These are phyloP conservation scores for Lactuca sativa DNA, from an alignment of 129 eudicot species.

Conservation along the genomic window DNA sequence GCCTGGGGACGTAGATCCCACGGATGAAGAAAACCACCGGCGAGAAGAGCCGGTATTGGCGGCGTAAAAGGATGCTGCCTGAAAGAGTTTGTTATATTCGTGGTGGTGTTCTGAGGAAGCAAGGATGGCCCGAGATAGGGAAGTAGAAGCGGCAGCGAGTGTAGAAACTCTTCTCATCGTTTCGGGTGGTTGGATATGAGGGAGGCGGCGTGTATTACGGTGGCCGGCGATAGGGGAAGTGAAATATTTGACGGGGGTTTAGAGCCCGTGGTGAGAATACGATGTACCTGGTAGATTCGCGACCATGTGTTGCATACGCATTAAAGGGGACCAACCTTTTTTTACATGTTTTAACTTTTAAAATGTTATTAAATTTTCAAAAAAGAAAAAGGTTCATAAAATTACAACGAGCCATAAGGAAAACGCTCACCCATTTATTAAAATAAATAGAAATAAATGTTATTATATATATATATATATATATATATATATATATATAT, in stretches of 20 bases:
- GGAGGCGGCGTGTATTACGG: background rate
- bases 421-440: no score
- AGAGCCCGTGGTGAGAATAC: slow-evolving; percentile 7
- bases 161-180: slow-evolving; percentile 49
- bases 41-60: slow-evolving; percentile 40
- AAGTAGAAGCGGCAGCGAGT: slow-evolving; percentile 40
- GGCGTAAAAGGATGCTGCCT: slow-evolving; percentile 40
- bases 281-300: slow-evolving; percentile 32
- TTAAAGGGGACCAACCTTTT: background rate
- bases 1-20: slow-evolving; percentile 18
- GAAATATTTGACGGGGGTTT: slow-evolving; percentile 17
- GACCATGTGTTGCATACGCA: slow-evolving; percentile 1
- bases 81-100: slow-evolving; percentile 35
- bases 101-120: slow-evolving; percentile 35
- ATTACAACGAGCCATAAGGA: no score
- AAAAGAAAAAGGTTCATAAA: no score
- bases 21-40: slow-evolving; percentile 44
- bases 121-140: slow-evolving; percentile 43
- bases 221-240: slow-evolving; percentile 11
- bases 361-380: no score
- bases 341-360: background rate
- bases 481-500: no score
- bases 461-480: no score
- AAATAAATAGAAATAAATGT: no score
- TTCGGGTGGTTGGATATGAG: background rate